phyloP scores from a whole-genome alignment of 805 yeast species.

The Ogataea ganodermae region DNA sequence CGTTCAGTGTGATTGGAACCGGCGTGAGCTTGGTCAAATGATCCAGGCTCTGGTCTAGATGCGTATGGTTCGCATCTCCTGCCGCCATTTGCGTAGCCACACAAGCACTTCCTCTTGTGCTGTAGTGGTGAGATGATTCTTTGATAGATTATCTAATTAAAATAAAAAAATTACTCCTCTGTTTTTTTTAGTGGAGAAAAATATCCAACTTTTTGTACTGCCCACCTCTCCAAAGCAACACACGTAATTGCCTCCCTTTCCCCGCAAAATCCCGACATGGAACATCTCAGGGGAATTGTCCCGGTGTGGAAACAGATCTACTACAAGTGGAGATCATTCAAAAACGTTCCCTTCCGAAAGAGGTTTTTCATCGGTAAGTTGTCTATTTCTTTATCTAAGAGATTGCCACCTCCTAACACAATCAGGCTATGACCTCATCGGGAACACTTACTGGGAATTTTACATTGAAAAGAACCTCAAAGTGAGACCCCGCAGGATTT shows the following conservation, averaged over 20 bases:
- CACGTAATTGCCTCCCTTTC: too few species aligned
- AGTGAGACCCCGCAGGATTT: conserved; percentile 58
- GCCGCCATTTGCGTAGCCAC: conserved; percentile 4
- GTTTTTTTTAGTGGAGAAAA: too few species aligned
- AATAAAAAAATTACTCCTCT: too few species aligned
- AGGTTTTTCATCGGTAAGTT: conserved; percentile 57
- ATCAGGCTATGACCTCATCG: conserved; percentile 72
- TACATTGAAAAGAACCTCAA: conserved; percentile 44
- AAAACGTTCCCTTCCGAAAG: conserved; percentile 67
- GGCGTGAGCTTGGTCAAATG: conserved; percentile 35
- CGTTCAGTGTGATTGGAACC: conserved; percentile 41
- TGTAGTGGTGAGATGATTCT: neutral
- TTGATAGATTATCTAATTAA: too few species aligned
- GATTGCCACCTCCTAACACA: neutral
- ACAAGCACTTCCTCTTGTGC: neutral
- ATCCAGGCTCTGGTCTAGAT: conserved; percentile 15
- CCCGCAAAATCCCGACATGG: too few species aligned
- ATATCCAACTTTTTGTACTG: too few species aligned
- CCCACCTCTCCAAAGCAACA: too few species aligned
- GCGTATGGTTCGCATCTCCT: conserved; percentile 19
- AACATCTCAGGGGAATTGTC: conserved; percentile 49
- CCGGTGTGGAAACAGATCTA: conserved; percentile 51
- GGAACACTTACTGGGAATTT: conserved; percentile 87
- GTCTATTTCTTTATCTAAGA: too few species aligned
- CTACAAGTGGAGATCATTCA: conserved; percentile 60